phyloP scores from a whole-genome alignment of 2,329 filamentous ascomycete genomes.

The Metarhizium anisopliae region DNA sequence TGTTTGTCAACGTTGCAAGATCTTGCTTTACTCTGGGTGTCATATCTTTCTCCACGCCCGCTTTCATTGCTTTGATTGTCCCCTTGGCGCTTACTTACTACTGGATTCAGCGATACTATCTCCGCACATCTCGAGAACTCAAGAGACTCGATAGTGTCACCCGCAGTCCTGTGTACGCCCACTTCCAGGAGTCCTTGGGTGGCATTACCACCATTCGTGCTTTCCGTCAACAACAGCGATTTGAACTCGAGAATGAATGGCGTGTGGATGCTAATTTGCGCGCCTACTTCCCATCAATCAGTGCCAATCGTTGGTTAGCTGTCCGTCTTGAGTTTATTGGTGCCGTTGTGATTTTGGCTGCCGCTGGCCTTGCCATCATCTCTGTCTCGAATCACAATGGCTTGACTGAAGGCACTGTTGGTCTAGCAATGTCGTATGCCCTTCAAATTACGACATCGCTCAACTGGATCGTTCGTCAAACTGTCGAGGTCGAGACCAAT shows the following conservation, averaged over 20 bases:
- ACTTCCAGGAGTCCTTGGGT: slow-evolving; percentile 94
- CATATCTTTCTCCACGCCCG: slow-evolving; percentile 73
- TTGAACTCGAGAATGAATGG: slow-evolving; percentile 93
- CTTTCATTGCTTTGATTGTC: slow-evolving; percentile 71
- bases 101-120: slow-evolving; percentile 93
- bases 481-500: slow-evolving; percentile 99
- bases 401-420: slow-evolving; percentile 67
- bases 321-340: slow-evolving; percentile 93
- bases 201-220: slow-evolving; percentile 93
- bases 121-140: slow-evolving; percentile 89
- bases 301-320: slow-evolving; percentile 87
- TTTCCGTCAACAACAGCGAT: slow-evolving; percentile 80
- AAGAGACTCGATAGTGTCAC: slow-evolving; percentile 94
- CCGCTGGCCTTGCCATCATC: slow-evolving; percentile 74
- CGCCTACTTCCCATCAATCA: slow-evolving; percentile 94
- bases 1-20: slow-evolving; percentile 67
- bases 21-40: slow-evolving; percentile 79
- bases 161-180: slow-evolving; percentile 91
- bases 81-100: slow-evolving; percentile 76
- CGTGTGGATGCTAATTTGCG: slow-evolving; percentile 89
- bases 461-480: slow-evolving; percentile 98
- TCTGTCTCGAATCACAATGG: slow-evolving; percentile 61
- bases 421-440: slow-evolving; percentile 93
- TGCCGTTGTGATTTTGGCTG: slow-evolving; percentile 81
- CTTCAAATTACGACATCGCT: slow-evolving; percentile 94